Conservation (phyloP, 148 eudicot species). For the Heliamphora exappendiculata region DNA sequence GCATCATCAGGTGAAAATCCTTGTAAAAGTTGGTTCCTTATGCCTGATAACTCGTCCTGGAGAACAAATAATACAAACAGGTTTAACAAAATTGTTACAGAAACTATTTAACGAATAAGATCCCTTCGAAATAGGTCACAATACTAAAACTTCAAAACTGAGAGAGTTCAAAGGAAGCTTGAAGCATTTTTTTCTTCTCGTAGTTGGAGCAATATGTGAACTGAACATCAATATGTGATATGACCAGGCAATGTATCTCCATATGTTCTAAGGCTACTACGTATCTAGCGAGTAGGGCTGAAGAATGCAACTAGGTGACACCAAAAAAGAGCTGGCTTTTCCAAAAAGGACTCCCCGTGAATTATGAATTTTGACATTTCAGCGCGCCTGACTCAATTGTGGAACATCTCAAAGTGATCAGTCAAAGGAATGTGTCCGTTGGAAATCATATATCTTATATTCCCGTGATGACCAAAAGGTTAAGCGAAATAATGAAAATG, state of each 20-base stretch:
- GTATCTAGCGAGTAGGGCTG: not conserved
- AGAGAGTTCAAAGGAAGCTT: not conserved
- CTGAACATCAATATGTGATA: not conserved
- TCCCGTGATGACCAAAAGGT: not conserved
- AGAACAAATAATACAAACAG: conserved; percentile 4
- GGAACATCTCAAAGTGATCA: not conserved
- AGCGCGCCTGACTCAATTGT: not conserved
- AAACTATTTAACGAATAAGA: not conserved
- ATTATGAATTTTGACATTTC: not conserved
- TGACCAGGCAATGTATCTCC: not conserved
- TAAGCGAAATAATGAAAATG: not conserved
- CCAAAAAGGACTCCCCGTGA: not conserved
- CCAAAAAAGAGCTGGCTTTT: not conserved
- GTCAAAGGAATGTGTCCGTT: no score
- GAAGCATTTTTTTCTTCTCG: not conserved
- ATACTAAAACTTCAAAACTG: not conserved
- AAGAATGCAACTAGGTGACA: not conserved
- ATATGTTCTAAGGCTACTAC: not conserved
- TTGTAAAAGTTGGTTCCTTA: conserved; percentile 52
- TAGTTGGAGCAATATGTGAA: not conserved
- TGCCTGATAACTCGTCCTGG: conserved; percentile 58
- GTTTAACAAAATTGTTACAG: not conserved
- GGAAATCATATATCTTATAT: not conserved
- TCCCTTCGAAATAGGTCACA: not conserved
- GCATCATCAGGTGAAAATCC: conserved; percentile 80